Percentiles rank a stretch among this genome's conserved stretches.
These are phyloP conservation scores for Fragilariopsis cylindrus DNA, from an alignment of 108 stramenopile species.

Conservation along the genomic window DNA sequence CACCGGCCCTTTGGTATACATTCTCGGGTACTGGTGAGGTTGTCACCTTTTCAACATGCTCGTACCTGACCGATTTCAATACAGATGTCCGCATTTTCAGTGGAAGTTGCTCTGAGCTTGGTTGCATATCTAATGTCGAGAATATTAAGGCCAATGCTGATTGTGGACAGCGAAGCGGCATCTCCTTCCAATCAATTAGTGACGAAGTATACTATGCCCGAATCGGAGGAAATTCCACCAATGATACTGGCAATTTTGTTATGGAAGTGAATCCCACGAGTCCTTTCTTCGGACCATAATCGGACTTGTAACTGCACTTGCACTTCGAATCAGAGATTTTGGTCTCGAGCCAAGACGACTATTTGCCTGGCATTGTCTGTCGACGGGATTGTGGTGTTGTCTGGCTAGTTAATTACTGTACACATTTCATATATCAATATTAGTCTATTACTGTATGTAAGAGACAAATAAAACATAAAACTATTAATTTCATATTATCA, in stretches of 20 bases:
- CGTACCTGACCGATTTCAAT: slow-evolving; percentile 22
- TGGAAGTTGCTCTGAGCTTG: slow-evolving; percentile 23
- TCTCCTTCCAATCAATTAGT: slow-evolving; percentile 20
- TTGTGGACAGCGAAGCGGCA: slow-evolving; percentile 21
- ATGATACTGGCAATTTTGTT: slow-evolving; percentile 28
- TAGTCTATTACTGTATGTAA: no score
- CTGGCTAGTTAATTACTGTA: not conserved
- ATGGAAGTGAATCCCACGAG: slow-evolving; percentile 14
- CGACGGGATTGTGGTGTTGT: slow-evolving; percentile 10
- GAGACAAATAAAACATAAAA: not conserved
- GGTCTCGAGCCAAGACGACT: not conserved
- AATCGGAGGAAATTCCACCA: slow-evolving; percentile 8
- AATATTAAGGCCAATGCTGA: not conserved
- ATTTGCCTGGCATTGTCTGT: not conserved
- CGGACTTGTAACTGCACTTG: no score
- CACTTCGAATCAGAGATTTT: not conserved
- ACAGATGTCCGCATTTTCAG: slow-evolving; percentile 24
- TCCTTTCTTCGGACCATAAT: slow-evolving; percentile 16
- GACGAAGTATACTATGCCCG: slow-evolving; percentile 26
- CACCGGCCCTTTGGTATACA: slow-evolving; percentile 29
- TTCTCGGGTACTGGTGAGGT: slow-evolving; percentile 24
- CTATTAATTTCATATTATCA: not conserved
- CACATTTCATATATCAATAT: no score
- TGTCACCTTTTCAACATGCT: slow-evolving; percentile 26
- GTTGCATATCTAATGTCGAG: slow-evolving; percentile 20